A percentile compares a stretch with the other conserved stretches of the same genome.
These are phyloP conservation scores for Suhomyces bribrorum DNA, from an alignment of 1,139 yeast genomes.

Conservation along the genomic window DNA sequence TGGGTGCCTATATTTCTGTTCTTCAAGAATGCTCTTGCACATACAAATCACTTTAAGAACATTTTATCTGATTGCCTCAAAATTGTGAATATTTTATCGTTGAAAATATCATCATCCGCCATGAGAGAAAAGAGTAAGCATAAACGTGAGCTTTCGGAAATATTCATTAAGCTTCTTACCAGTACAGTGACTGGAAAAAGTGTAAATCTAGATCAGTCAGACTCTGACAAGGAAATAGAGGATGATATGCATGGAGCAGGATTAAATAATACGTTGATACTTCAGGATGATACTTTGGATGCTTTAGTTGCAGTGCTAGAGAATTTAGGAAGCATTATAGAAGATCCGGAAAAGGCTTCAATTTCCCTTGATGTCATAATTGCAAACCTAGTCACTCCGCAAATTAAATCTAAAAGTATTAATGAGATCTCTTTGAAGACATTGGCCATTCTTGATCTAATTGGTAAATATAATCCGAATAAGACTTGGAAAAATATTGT, in stretches of 20 bases:
- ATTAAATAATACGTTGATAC: constrained; percentile 6
- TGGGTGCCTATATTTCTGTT: constrained; percentile 62
- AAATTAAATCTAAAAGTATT: constrained; percentile 41
- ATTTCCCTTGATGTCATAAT: constrained; percentile 47
- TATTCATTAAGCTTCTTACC: constrained; percentile 57
- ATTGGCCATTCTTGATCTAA: constrained; percentile 37
- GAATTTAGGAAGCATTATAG: constrained; percentile 42
- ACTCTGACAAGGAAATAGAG: constrained; percentile 13
- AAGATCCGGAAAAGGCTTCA: constrained; percentile 55
- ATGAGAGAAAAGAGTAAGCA: constrained; percentile 62
- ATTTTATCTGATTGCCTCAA: constrained; percentile 55
- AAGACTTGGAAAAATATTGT: constrained; percentile 56
- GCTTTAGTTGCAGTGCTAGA: constrained; percentile 41
- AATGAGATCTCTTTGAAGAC: constrained; percentile 34
- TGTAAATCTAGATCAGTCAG: constrained; percentile 5
- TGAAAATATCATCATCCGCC: constrained; percentile 57
- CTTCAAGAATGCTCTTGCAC: constrained; percentile 56
- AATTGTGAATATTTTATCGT: constrained; percentile 51
- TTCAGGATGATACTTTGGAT: constrained; percentile 41
- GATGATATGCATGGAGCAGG: constrained; percentile 9
- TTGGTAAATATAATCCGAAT: constrained; percentile 37
- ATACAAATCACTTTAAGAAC: constrained; percentile 48
- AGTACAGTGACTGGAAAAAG: constrained; percentile 23
- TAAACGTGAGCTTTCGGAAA: constrained; percentile 67
- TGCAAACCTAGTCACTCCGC: constrained; percentile 45